Evolutionary conservation across 805 yeast genomes (phyloP).

Genomic region (Metschnikowia vanudenii): DNA sequence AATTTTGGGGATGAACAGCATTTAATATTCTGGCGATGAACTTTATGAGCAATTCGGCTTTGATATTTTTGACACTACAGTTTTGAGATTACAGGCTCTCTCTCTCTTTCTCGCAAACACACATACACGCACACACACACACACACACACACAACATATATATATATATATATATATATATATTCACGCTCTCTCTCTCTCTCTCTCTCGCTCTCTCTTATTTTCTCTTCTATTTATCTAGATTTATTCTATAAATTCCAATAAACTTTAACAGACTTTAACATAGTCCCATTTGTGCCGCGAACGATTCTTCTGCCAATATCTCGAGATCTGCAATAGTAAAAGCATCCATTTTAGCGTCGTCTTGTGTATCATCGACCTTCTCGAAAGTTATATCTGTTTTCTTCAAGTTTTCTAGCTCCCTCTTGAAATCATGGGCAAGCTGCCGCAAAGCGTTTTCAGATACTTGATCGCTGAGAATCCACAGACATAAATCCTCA

Average conservation of each 20-base stretch:
- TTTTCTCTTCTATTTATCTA: too few species aligned
- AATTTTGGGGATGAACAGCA: too few species aligned
- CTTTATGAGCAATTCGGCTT: too few species aligned
- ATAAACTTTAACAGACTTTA: neutral
- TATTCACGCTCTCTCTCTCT: too few species aligned
- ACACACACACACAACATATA: too few species aligned
- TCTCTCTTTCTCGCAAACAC: too few species aligned
- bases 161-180: too few species aligned
- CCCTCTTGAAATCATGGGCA: constrained; percentile 62
- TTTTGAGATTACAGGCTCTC: too few species aligned
- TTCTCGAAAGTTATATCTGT: constrained; percentile 58
- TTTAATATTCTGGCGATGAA: too few species aligned
- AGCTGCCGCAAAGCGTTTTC: constrained; percentile 59
- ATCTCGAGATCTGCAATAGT: constrained; percentile 18
- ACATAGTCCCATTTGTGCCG: neutral
- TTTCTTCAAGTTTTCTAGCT: constrained; percentile 37
- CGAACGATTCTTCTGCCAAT: constrained; percentile 19
- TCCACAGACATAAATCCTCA: constrained; percentile 78
- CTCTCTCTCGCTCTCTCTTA: too few species aligned
- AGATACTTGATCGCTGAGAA: constrained; percentile 56
- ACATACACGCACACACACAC: too few species aligned
- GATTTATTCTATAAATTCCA: neutral
- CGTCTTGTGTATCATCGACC: constrained; percentile 25
- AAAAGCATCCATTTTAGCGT: constrained; percentile 21
- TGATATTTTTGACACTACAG: too few species aligned